phyloP scores from a whole-genome alignment of 768 basidiomycete genomes.

The Thelephora aurantiotincta region DNA sequence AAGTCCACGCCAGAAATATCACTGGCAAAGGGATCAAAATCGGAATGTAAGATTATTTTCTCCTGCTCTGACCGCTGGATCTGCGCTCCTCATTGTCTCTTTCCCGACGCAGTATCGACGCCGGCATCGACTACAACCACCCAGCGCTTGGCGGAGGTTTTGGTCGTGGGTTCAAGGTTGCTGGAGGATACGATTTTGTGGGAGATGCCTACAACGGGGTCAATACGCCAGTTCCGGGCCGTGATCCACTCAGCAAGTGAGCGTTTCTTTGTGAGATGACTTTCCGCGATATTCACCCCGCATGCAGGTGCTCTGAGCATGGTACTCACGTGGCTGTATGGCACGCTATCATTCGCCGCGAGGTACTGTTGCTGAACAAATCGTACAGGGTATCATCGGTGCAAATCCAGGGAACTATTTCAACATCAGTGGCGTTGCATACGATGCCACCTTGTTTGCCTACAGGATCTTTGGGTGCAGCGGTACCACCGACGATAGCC shows the following conservation, averaged over 20 bases:
- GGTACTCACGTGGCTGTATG: conserved; percentile 42
- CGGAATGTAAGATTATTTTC: conserved; percentile 39
- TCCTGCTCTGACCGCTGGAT: too few relatives aligned
- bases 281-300: conserved; percentile 20
- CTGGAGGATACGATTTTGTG: conserved; percentile 44
- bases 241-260: conserved; percentile 34
- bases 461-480: conserved; percentile 52
- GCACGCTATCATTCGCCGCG: conserved; percentile 5
- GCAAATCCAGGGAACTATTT: conserved; percentile 44
- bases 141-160: conserved; percentile 39
- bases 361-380: conserved; percentile 9
- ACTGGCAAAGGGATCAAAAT: conserved; percentile 54
- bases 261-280: too few relatives aligned
- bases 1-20: conserved; percentile 46
- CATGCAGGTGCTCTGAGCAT: conserved; percentile 19
- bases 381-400: conserved; percentile 40
- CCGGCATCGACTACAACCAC: conserved; percentile 38
- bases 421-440: conserved; percentile 61
- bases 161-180: conserved; percentile 36
- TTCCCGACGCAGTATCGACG: conserved; percentile 28
- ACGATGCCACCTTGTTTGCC: conserved; percentile 34
- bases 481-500: conserved; percentile 34
- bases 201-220: conserved; percentile 36
- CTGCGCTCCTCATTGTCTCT: not conserved
- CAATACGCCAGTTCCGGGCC: conserved; percentile 35